Evolutionary conservation across 225 moss, liverwort and hornwort genomes (phyloP), one percentile per base, ranked within the genome.

Genomic region (Marchantia paleacea): DNA sequence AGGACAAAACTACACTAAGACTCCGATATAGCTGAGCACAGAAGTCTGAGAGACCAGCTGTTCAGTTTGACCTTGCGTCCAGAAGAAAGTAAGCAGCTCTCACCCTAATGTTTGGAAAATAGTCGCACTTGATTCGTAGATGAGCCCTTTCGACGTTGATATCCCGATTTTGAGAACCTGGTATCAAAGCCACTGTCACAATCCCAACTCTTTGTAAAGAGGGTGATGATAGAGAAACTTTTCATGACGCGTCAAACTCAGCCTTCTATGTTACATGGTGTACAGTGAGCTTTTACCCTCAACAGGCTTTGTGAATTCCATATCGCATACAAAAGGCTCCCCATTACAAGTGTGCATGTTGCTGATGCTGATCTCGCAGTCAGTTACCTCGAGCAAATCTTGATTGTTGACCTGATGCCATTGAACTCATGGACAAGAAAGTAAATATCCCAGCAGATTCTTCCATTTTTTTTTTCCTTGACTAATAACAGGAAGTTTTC

Each of bases 361-460:
- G 29, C 62, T 58, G n/a, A 79, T 79, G 16, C 80, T 78, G 29
- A 71, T 78, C 63, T 90, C 88, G 52, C 88, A 88, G 39, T 81
- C 81, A 48, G 18, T 68, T 25, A 90, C 51, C 78, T 85, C 88
- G 10, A 77, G 78, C 13, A 90, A 62, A 64, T 90, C 86, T 53
- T 63, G 7, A 15, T 84, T 88, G 58, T 90, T 90, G 52, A 90
- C 90, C 79, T 89, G 75, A 29, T 51, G 39, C 69, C 31, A 18
- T 13, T 75, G n/a, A 75, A 4, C 22, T 39, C 39, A 39, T 39
- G 39, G 3, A 39, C 5, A 39, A 39, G 5, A 39, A 39, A 39
- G n/a, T n/a, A n/a, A n/a, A n/a, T n/a, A n/a, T n/a, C n/a, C 5
- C 39, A 39, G 39, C 39, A 39, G 39, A 39, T 39, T 39, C 39